These are phyloP conservation scores for Cryptococcus hybrid DNA, from an alignment of 1,284 basidiomycete genomes.

Conservation along the genomic window DNA sequence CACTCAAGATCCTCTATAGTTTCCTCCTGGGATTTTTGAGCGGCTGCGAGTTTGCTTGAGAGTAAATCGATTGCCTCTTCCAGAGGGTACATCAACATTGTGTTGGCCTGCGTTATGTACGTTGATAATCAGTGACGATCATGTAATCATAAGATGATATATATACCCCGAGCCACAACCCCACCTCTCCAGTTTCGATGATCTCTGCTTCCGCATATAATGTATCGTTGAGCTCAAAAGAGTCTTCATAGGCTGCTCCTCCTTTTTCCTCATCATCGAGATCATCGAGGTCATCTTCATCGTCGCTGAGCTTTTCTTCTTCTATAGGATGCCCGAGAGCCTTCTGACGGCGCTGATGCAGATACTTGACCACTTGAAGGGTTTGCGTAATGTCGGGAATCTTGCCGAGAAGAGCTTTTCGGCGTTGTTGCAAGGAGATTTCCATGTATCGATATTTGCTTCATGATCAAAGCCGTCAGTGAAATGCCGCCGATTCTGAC, in stretches of 20 bases:
- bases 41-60: conserved; percentile 70
- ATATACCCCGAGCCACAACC: conserved; percentile 93
- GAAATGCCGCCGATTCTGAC: neutral
- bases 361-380: conserved; percentile 79
- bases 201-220: conserved; percentile 88
- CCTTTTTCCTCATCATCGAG: conserved; percentile 55
- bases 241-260: conserved; percentile 65
- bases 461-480: conserved; percentile 24
- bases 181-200: conserved; percentile 83
- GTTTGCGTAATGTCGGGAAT: conserved; percentile 97
- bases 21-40: conserved; percentile 66
- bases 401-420: conserved; percentile 81
- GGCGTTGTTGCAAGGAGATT: conserved; percentile 73
- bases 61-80: conserved; percentile 76
- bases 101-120: conserved; percentile 66
- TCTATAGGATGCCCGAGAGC: conserved; percentile 27
- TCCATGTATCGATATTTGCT: conserved; percentile 99
- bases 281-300: conserved; percentile 44
- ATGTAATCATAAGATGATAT: neutral
- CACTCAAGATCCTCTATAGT: conserved; percentile 89
- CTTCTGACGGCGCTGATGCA: conserved; percentile 67
- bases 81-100: conserved; percentile 94
- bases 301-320: conserved; percentile 47
- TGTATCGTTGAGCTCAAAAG: conserved; percentile 94
- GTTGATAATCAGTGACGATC: neutral